Percentiles rank a stretch among this genome's conserved stretches.
Conservation (phyloP, 2,329 filamentous ascomycete species). For the Domatiomyces catenatus region DNA sequence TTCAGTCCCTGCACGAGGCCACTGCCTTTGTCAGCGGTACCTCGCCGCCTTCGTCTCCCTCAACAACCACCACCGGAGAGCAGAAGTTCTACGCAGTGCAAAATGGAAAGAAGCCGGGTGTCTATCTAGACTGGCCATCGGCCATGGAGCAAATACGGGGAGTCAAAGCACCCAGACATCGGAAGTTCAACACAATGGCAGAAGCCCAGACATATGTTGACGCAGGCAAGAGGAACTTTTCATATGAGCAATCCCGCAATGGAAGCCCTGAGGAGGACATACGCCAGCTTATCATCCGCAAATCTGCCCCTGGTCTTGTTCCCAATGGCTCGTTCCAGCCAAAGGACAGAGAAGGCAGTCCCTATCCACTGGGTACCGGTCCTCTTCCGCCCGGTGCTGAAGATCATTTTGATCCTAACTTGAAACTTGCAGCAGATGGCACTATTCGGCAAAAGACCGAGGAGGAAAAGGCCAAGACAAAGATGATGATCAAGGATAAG, state of each 20-base stretch:
- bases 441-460: constrained; percentile 41
- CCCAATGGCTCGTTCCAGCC: constrained; percentile 23
- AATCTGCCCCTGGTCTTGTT: constrained; percentile 23
- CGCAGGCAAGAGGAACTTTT: constrained; percentile 20
- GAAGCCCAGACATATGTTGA: constrained; percentile 69
- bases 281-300: constrained; percentile 15
- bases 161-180: constrained; percentile 52
- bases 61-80: constrained; percentile 23
- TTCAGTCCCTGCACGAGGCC: constrained; percentile 58
- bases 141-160: constrained; percentile 60
- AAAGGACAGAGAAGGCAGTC: constrained; percentile 29
- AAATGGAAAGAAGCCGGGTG: constrained; percentile 41
- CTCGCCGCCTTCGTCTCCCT: constrained; percentile 23
- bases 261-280: constrained; percentile 15
- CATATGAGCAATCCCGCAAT: constrained; percentile 1
- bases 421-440: constrained; percentile 40
- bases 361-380: constrained; percentile 38
- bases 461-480: constrained; percentile 34
- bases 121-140: constrained; percentile 52
- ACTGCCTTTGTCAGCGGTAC: constrained; percentile 57
- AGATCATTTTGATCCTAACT: constrained; percentile 46
- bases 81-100: constrained; percentile 45
- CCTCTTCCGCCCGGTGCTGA: constrained; percentile 40
- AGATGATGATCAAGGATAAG: constrained; percentile 25
- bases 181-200: constrained; percentile 49